Percentiles rank a stretch among this genome's conserved stretches.
Evolutionary conservation across 2,329 filamentous ascomycete species (phyloP).

Genomic region (Hypoxylon sp.): DNA sequence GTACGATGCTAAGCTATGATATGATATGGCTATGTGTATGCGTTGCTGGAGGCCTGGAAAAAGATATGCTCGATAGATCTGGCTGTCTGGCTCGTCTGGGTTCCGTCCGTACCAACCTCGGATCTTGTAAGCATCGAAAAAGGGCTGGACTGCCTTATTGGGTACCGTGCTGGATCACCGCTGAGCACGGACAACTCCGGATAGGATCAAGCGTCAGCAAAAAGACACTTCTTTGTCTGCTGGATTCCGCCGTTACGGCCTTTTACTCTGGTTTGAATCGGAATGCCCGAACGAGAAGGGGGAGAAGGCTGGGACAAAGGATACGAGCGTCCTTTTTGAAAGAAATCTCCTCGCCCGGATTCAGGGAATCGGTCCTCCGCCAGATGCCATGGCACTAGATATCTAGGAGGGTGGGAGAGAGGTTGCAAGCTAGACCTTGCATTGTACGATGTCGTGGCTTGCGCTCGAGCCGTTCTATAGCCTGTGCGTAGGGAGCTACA

Average conservation of each 20-base stretch:
- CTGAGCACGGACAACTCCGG: conserved; percentile 3
- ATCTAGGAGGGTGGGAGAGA: not conserved
- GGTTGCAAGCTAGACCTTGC: not conserved
- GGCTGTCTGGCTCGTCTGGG: no score
- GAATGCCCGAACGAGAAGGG: conserved; percentile 17
- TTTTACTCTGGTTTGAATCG: conserved; percentile 11
- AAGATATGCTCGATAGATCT: no score
- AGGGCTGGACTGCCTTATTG: not conserved
- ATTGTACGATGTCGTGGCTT: not conserved
- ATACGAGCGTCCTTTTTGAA: conserved; percentile 3
- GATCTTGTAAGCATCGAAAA: not conserved
- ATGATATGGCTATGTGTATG: not conserved
- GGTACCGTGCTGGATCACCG: not conserved
- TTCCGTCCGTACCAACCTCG: no score
- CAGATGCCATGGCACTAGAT: not conserved
- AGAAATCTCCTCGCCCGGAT: not conserved
- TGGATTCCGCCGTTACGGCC: conserved; percentile 3
- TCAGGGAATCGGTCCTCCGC: not conserved
- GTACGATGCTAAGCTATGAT: not conserved
- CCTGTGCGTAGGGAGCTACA: no score
- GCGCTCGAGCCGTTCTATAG: not conserved
- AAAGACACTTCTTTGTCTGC: conserved; percentile 13
- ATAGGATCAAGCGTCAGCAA: conserved; percentile 24
- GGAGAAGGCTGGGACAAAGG: not conserved
- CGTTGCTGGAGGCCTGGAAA: not conserved